Evolutionary conservation across 208 protist genomes (phyloP).

Genomic region (Crithidia fasciculata): DNA sequence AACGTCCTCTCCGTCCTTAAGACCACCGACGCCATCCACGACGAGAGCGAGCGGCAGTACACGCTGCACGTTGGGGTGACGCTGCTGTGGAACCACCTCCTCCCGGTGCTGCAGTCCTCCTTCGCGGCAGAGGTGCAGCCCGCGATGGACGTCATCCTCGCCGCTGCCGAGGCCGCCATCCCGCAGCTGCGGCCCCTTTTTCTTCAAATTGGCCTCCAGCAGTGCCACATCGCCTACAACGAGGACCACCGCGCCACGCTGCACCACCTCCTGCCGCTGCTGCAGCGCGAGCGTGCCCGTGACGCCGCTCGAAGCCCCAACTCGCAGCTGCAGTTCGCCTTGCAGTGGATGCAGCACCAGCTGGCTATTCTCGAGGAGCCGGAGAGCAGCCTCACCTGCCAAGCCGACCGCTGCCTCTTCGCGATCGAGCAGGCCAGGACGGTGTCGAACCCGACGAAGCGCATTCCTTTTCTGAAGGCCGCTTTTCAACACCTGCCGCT

Average conservation of each 20-base stretch:
- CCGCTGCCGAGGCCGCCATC: conserved; percentile 20
- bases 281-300: conserved; percentile 22
- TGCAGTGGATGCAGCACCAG: conserved; percentile 39
- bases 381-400: conserved; percentile 25
- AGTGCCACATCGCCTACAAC: conserved; percentile 66
- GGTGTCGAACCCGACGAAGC: conserved; percentile 29
- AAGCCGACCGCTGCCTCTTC: conserved; percentile 30
- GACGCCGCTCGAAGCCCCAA: background rate
- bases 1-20: conserved; percentile 67
- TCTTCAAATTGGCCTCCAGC: conserved; percentile 62
- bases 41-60: conserved; percentile 73
- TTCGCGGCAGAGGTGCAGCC: conserved; percentile 20
- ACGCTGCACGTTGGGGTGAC: conserved; percentile 59
- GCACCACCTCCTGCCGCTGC: conserved; percentile 26
- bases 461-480: conserved; percentile 29
- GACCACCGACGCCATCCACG: conserved; percentile 59
- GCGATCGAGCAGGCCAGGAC: conserved; percentile 33
- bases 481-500: conserved; percentile 36
- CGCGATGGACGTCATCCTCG: conserved; percentile 20
- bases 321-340: conserved; percentile 11
- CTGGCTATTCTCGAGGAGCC: conserved; percentile 25
- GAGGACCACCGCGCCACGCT: conserved; percentile 65
- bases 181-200: conserved; percentile 32
- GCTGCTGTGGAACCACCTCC: conserved; percentile 77
- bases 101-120: conserved; percentile 42